Evolutionary conservation across 202 grass and related monocot species (phyloP).

Genomic region (Panicum virgatum): DNA sequence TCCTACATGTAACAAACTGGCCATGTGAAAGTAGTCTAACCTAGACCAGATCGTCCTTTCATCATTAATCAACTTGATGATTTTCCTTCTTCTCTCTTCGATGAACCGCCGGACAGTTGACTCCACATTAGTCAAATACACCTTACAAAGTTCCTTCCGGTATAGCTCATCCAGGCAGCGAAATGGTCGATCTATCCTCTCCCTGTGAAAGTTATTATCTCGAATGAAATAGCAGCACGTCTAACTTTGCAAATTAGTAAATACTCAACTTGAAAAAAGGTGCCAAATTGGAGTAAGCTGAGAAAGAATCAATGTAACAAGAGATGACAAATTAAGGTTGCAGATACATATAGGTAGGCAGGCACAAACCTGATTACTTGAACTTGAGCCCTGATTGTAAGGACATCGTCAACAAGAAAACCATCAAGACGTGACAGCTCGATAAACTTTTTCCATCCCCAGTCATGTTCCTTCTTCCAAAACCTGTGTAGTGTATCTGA

Average conservation of each 20-base stretch:
- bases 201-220: constrained; percentile 50
- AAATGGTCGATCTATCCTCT: constrained; percentile 77
- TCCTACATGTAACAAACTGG: neutral
- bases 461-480: constrained; percentile 71
- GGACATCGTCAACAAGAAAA: constrained; percentile 67
- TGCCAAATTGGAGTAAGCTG: neutral
- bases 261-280: constrained; percentile 11
- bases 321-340: neutral
- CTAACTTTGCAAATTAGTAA: constrained; percentile 29
- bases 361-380: constrained; percentile 69
- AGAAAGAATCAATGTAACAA: neutral
- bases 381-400: constrained; percentile 89
- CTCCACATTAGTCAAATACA: constrained; percentile 79
- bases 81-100: constrained; percentile 62
- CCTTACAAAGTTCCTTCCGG: constrained; percentile 65
- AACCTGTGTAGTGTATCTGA: constrained; percentile 87
- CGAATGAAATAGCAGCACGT: constrained; percentile 49
- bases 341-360: too few relatives aligned
- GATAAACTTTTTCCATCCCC: constrained; percentile 78
- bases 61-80: constrained; percentile 70
- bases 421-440: constrained; percentile 77
- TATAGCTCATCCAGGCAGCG: constrained; percentile 77
- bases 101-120: constrained; percentile 73
- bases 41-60: constrained; percentile 68
- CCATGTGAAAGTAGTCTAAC: constrained; percentile 37